Evolutionary conservation across 495 filamentous ascomycete species (phyloP), one percentile per base, ranked within the genome.

Genomic region (Xylaria telfairii): DNA sequence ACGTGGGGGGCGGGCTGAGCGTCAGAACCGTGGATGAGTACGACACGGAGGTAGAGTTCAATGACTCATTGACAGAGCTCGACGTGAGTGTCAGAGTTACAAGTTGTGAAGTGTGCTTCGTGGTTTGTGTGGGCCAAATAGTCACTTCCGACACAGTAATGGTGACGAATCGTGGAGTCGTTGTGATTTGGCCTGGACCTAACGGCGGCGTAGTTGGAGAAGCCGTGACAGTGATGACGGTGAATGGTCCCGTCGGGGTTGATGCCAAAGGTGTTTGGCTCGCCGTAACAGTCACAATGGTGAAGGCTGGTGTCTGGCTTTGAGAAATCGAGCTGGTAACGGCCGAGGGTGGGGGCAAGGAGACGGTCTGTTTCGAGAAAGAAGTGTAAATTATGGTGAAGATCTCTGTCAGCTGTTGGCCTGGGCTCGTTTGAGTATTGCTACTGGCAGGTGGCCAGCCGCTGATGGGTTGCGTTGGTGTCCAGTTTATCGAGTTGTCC

Each of bases 91-190:
- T 70, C 61, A 70, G 44, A 24, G 68, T 70, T 10, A 70, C 68
- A 15, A 65, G 46, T n/a, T 63, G 68, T 15, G 60, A 46, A 26
- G 60, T 37, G 6, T 28, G 24, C 46, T 26, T 65, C 12, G 68
- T 44, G 39, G 51, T 53, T 28, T 37, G n/a, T 24, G 59, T 4
- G 1, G 68, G 68, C 68, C 68, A 70, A 37, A 70, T 28, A 15
- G 68, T 70, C 21, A 70, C 49, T 46, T 70, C 68, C 19, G 68
- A 70, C 12, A 70, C 68, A 19, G 68, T 70, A 39, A 70, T 65
- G 21, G 68, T 70, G 34, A 62, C 32, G 13, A 70, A 70, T 47
- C 61, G 61, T 34, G 61, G 61, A 49, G 68, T 56, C 19, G 19
- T 0, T 10, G 44, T 65, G 24, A 39, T 28, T 0, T 44, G 60